Evolutionary conservation across 1,284 basidiomycete genomes (phyloP).

Genomic region (Nidula niveotomentosa): DNA sequence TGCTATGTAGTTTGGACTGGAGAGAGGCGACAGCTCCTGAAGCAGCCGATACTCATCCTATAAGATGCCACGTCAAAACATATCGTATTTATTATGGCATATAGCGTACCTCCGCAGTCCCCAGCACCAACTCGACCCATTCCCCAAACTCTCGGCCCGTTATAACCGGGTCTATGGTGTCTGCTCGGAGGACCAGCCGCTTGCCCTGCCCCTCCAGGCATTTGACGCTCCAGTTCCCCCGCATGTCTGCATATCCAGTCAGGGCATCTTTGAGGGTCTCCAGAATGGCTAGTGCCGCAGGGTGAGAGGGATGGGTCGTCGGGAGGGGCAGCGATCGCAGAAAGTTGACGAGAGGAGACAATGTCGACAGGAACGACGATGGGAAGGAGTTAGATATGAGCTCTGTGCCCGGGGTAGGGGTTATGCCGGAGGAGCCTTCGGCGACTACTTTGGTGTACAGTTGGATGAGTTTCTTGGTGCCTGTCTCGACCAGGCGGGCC

Average conservation of each 20-base stretch:
- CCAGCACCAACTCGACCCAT: slow-evolving; percentile 63
- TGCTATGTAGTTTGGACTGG: slow-evolving; percentile 42
- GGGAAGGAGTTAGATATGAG: slow-evolving; percentile 47
- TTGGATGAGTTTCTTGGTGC: slow-evolving; percentile 76
- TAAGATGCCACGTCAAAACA: neutral
- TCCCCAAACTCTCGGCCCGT: slow-evolving; percentile 67
- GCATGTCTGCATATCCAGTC: slow-evolving; percentile 81
- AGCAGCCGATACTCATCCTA: slow-evolving; percentile 67
- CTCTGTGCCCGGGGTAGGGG: slow-evolving; percentile 44
- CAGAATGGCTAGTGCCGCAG: slow-evolving; percentile 63
- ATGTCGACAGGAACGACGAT: slow-evolving; percentile 44
- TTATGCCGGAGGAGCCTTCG: slow-evolving; percentile 72
- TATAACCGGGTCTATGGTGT: slow-evolving; percentile 58
- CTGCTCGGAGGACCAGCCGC: slow-evolving; percentile 63
- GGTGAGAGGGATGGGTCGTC: slow-evolving; percentile 76
- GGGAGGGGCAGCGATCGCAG: slow-evolving; percentile 72
- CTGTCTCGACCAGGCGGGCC: slow-evolving; percentile 77
- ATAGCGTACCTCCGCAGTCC: slow-evolving; percentile 57
- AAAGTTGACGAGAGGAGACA: slow-evolving; percentile 65
- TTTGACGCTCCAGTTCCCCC: slow-evolving; percentile 71
- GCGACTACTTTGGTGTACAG: slow-evolving; percentile 80
- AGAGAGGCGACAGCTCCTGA: slow-evolving; percentile 59
- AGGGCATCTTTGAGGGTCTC: slow-evolving; percentile 71
- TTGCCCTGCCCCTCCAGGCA: slow-evolving; percentile 71
- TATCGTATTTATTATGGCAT: neutral